These are phyloP conservation scores for Kodamaea sp. DNA, from an alignment of 1,139 yeast species.

Conservation along the genomic window DNA sequence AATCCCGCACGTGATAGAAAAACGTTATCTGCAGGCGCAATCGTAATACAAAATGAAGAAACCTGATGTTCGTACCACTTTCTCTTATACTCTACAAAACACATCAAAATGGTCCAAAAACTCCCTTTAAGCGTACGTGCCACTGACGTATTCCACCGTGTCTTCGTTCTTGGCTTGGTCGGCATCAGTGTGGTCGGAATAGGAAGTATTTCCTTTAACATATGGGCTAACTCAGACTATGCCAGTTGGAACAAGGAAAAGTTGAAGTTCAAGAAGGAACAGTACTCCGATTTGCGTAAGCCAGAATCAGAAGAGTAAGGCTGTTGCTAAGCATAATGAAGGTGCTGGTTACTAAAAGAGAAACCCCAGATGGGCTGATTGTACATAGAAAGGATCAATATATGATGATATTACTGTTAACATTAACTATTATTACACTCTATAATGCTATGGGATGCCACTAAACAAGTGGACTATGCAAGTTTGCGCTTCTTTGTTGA, in stretches of 20 bases:
- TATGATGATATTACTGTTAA: neutral
- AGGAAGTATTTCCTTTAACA: conserved; percentile 25
- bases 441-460: too few species aligned
- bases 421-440: too few species aligned
- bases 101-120: conserved; percentile 27
- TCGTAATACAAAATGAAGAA: too few species aligned
- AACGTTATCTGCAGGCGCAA: too few species aligned
- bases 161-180: conserved; percentile 26
- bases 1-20: too few species aligned
- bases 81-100: conserved; percentile 1
- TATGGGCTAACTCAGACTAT: conserved; percentile 37
- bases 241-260: conserved; percentile 45
- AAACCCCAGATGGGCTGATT: too few species aligned
- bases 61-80: too few species aligned
- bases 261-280: conserved; percentile 38
- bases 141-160: conserved; percentile 30
- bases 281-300: conserved; percentile 26
- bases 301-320: neutral
- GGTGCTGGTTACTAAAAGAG: too few species aligned
- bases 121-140: conserved; percentile 47
- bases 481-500: conserved; percentile 1
- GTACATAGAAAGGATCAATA: neutral
- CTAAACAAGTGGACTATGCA: too few species aligned
- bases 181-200: conserved; percentile 42
- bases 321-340: too few species aligned